Base-by-base conservation (phyloP, 1,284 basidiomycete species). In the Ceraceosorus guamensis region DNA sequence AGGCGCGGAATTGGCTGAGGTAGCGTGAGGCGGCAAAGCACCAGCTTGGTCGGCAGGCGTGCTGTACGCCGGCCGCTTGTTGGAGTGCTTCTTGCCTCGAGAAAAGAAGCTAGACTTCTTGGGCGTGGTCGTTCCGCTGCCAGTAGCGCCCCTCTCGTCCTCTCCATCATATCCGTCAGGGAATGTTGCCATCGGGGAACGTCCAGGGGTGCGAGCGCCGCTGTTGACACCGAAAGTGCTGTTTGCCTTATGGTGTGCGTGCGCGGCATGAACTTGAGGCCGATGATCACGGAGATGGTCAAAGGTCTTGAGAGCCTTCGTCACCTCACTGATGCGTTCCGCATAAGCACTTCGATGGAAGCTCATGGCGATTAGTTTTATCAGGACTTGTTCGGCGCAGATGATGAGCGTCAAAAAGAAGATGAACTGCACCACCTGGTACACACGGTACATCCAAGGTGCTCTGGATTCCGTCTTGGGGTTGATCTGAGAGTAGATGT, bases 301-400 rank as follows among this genome's bases (percentile, higher is more conserved):
- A 56, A 89, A 82, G 37, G 83, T 82, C 18, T 76, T 75, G 30
- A 88, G 80, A 3, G 83, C 79, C 50, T 80, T 77, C 48, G 79
- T 78, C 2, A 87, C 80, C 18, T 79, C 77, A 8, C 83, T 81
- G 13, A 88, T 79, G 52, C 87, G 85, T 39, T 89, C 87, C 60
- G 82, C 82, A 70, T 84, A 89, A 11, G 87, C 87, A 6, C 82
- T 85, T 47, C 80, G 81, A 71, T 89, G 87, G 77, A 89, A 89
- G 16, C 62, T 63, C 56, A 73, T 70, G 52, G 71, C 68, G 34
- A 73, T 72, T 50, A 61, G 58, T 63, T 66, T 67, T 61, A 73
- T 63, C 39, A 73, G 59, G 54, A 73, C 60, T 65, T 73, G 70
- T 47, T 71, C 68, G 33, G 50, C 65, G 44, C 61, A 64, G 47